Evolutionary conservation across 2,329 filamentous ascomycete species (phyloP).

Genomic region (Pyricularia sp.): DNA sequence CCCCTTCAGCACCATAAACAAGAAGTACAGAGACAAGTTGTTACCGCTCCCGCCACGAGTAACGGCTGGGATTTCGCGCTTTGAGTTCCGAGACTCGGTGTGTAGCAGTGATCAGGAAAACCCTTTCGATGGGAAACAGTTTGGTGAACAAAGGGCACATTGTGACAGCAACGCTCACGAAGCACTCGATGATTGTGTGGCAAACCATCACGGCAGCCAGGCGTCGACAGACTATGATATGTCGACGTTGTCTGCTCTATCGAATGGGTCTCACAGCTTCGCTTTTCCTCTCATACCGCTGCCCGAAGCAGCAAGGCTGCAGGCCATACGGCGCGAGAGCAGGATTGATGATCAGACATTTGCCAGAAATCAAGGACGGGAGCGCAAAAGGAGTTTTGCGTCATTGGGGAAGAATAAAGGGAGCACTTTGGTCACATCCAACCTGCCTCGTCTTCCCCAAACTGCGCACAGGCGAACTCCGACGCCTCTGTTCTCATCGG

Average conservation of each 20-base stretch:
- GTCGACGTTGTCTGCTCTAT: slow-evolving; percentile 5
- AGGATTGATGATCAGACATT: slow-evolving; percentile 15
- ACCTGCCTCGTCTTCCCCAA: slow-evolving; percentile 2
- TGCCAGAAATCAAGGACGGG: slow-evolving; percentile 9
- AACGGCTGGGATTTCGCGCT: slow-evolving; percentile 1
- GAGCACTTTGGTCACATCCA: background rate
- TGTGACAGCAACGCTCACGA: background rate
- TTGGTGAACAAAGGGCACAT: background rate
- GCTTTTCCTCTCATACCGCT: slow-evolving; percentile 20
- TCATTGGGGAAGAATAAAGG: background rate
- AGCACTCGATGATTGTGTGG: background rate
- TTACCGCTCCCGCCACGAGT: background rate
- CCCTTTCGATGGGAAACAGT: background rate
- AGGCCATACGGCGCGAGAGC: slow-evolving; percentile 13
- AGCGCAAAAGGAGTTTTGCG: slow-evolving; percentile 2
- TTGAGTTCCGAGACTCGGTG: slow-evolving; percentile 10
- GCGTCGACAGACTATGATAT: background rate
- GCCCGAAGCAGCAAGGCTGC: slow-evolving; percentile 19
- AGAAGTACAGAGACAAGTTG: background rate
- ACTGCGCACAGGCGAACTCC: background rate
- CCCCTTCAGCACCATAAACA: slow-evolving; percentile 1
- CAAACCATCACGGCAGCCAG: background rate
- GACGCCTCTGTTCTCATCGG: slow-evolving; percentile 1
- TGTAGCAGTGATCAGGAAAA: background rate
- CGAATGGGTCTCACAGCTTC: slow-evolving; percentile 15